phyloP scores from a whole-genome alignment of 345 rosid genomes.

The Bruguiera sexangula region DNA sequence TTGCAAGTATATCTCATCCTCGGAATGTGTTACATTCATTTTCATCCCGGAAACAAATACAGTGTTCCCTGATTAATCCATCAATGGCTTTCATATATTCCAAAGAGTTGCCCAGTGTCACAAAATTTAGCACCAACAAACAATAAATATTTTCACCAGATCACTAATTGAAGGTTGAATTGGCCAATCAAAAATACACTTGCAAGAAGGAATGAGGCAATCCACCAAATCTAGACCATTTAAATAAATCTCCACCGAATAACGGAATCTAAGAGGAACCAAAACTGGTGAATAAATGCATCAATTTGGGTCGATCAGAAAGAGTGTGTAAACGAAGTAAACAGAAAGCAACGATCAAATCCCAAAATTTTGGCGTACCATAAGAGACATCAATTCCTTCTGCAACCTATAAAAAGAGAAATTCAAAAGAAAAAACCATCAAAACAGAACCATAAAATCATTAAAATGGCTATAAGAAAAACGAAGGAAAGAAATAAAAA shows the following conservation, averaged over 20 bases:
- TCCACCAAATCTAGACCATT: not conserved
- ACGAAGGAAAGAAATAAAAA: not conserved
- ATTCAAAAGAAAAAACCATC: not conserved
- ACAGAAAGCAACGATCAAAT: not conserved
- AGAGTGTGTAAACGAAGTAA: too few species aligned
- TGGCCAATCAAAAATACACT: not conserved
- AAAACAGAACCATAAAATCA: not conserved
- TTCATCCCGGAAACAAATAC: too few species aligned
- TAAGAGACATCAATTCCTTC: conserved; percentile 33
- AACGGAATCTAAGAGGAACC: not conserved
- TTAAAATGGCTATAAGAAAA: not conserved
- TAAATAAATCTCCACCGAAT: not conserved
- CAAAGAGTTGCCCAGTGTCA: not conserved
- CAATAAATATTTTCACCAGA: not conserved
- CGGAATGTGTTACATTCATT: too few species aligned
- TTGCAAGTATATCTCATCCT: too few species aligned
- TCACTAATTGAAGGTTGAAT: not conserved
- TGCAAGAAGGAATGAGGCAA: not conserved
- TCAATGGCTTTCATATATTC: not conserved
- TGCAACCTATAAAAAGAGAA: conserved; percentile 23
- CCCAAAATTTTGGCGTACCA: conserved; percentile 15
- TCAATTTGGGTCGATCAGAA: not conserved
- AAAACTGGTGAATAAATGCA: not conserved
- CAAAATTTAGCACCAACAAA: not conserved
- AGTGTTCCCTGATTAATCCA: too few species aligned